phyloP scores from a whole-genome alignment of 116 monocot species.

The Dioscorea cayenensis region DNA sequence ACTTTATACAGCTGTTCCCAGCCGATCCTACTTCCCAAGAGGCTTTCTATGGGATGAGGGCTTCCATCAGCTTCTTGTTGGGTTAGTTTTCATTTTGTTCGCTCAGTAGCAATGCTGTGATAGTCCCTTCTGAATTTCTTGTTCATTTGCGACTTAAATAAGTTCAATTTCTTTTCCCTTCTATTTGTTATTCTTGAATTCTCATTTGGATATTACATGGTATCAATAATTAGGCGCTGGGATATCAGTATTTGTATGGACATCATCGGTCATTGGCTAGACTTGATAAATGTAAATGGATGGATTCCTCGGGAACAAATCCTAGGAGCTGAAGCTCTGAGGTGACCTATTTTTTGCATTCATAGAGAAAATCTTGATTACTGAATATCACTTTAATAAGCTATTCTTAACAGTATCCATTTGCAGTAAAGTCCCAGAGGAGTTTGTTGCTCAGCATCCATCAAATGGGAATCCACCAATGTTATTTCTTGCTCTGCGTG shows the following conservation, averaged over 20 bases:
- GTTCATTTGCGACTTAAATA: neutral
- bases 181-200: constrained; percentile 1
- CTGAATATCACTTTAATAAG: neutral
- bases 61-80: constrained; percentile 86
- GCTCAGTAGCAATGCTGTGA: neutral
- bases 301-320: constrained; percentile 99
- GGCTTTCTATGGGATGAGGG: constrained; percentile 99
- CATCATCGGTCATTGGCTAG: constrained; percentile 95
- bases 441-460: constrained; percentile 91
- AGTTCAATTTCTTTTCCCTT: neutral
- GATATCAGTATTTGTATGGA: constrained; percentile 80
- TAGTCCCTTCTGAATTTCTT: neutral
- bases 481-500: constrained; percentile 76
- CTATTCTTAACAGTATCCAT: constrained; percentile 4
- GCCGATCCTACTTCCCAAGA: constrained; percentile 93
- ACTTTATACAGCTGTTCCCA: constrained; percentile 89
- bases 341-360: constrained; percentile 31
- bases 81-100: constrained; percentile 40
- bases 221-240: constrained; percentile 56
- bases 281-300: constrained; percentile 88
- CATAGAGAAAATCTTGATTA: neutral
- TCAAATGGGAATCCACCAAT: constrained; percentile 96
- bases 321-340: constrained; percentile 89
- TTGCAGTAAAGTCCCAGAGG: constrained; percentile 84
- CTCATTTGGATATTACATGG: neutral